Evolutionary conservation across 176 grass and related monocot species (phyloP), one percentile per base, ranked within the genome.

Genomic region (Ananas comosus): DNA sequence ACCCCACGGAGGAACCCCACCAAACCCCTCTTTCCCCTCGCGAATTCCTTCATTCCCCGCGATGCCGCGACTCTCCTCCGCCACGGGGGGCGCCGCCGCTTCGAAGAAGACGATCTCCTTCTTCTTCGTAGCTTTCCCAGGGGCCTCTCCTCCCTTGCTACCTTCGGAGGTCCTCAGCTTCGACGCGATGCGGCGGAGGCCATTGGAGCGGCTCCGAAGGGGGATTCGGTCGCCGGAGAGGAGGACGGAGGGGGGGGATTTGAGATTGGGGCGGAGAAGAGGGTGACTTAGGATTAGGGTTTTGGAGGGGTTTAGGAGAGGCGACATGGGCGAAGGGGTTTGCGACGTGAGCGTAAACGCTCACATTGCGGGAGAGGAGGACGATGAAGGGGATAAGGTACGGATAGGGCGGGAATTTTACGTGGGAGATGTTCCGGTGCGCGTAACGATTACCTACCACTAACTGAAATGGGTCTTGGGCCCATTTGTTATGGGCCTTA

Each of bases 91-190:
- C 9, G 89, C 73, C 22, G 93, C 73, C 22, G 83, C 73, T 13
- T 88, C 93, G 63, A 97, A 97, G 86, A 97, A 79, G 0, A 97
- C 84, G 9, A 97, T 76, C 81, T 87, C 83, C 86, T 89, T 97
- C 81, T 87, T 92, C 29, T 51, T 63, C 52, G 49, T 25, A 42
- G 33, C 17, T 77, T 65, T 12, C 65, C 11, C 0, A 63, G 65
- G 16, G 75, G 33, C 33, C 33, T 42, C 51, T 77, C 50, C 65
- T 48, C 19, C 23, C 53, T 77, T 69, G 17, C 52, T 24, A 61
- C 69, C 75, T 27, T 53, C 29, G 13, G 65, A 77, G 42, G 75
- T 67, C 42, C 53, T 59, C 52, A 56, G 65, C 66, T 54, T 51
- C 19, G 18, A 51, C 13, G 17, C 50, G 18, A 70, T 25, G 22